phyloP scores from a whole-genome alignment of 768 basidiomycete genomes.

The Asterophora parasitica region DNA sequence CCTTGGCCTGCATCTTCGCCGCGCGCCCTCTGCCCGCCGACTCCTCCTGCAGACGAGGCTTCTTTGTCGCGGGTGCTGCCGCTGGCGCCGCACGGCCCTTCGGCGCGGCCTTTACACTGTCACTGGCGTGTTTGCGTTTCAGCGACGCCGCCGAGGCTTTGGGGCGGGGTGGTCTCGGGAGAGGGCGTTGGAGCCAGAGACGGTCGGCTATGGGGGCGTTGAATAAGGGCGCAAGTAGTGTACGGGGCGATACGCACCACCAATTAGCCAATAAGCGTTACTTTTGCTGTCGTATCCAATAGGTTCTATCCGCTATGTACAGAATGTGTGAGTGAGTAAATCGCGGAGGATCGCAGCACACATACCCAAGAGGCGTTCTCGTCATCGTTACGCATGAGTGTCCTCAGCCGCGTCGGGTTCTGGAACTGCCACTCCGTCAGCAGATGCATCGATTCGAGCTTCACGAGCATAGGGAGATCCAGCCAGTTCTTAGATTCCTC shows the following conservation, averaged over 20 bases:
- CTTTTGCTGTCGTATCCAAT: conserved; percentile 76
- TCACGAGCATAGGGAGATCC: conserved; percentile 61
- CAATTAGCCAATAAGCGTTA: conserved; percentile 85
- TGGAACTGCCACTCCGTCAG: conserved; percentile 87
- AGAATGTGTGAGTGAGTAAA: conserved; percentile 1
- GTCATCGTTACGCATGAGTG: conserved; percentile 74
- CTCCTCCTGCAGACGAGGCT: conserved; percentile 16
- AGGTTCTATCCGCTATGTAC: conserved; percentile 70
- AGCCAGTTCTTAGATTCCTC: conserved; percentile 62
- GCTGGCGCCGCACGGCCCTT: conserved; percentile 9
- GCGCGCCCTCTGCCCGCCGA: conserved; percentile 34
- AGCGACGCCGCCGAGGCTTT: conserved; percentile 35
- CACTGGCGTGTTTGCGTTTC: conserved; percentile 34
- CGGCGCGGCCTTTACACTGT: conserved; percentile 6
- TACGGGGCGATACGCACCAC: conserved; percentile 42
- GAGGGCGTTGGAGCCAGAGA: conserved; percentile 80
- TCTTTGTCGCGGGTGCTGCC: conserved; percentile 16
- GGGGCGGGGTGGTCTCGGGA: conserved; percentile 19
- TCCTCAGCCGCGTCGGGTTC: conserved; percentile 63
- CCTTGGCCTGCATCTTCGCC: conserved; percentile 69
- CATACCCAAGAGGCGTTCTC: conserved; percentile 76
- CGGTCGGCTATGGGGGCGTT: conserved; percentile 53
- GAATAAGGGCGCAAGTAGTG: neutral
- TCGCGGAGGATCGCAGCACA: conserved; percentile 7
- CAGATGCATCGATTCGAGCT: conserved; percentile 70